Evolutionary conservation across 1,139 yeast species (phyloP).

Genomic region (Debaryomyces fabryi): DNA sequence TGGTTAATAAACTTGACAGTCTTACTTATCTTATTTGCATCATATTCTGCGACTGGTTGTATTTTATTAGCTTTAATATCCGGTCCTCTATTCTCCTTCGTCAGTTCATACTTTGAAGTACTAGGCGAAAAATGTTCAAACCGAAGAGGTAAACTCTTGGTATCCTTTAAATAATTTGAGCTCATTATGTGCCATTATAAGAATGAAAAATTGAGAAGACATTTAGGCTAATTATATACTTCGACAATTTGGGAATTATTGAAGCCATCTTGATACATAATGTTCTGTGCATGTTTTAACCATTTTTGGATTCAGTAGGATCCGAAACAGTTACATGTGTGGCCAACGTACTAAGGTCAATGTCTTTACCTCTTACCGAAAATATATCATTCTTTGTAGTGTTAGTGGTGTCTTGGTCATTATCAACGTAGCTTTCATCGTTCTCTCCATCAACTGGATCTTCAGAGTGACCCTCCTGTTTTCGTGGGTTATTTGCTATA

Average conservation of each 20-base stretch:
- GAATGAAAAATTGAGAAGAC: neutral
- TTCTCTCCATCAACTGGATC: neutral
- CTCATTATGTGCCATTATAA: neutral
- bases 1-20: neutral
- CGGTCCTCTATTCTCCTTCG: neutral
- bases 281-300: neutral
- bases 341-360: constrained; percentile 8
- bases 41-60: neutral
- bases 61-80: neutral
- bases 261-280: constrained; percentile 4
- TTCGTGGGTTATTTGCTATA: neutral
- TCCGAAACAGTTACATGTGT: constrained; percentile 6
- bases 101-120: neutral
- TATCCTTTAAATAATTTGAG: neutral
- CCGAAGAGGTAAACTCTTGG: neutral
- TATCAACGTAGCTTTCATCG: neutral
- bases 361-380: constrained; percentile 9
- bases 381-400: constrained; percentile 11
- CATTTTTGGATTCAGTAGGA: neutral
- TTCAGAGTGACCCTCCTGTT: neutral
- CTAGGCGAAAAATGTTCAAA: neutral
- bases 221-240: neutral
- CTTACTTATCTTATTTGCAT: neutral
- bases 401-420: constrained; percentile 4
- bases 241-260: neutral